Percentiles rank a stretch among this genome's conserved stretches.
Evolutionary conservation across 2,329 filamentous ascomycete genomes (phyloP).

Genomic region (Madurella fahalii): DNA sequence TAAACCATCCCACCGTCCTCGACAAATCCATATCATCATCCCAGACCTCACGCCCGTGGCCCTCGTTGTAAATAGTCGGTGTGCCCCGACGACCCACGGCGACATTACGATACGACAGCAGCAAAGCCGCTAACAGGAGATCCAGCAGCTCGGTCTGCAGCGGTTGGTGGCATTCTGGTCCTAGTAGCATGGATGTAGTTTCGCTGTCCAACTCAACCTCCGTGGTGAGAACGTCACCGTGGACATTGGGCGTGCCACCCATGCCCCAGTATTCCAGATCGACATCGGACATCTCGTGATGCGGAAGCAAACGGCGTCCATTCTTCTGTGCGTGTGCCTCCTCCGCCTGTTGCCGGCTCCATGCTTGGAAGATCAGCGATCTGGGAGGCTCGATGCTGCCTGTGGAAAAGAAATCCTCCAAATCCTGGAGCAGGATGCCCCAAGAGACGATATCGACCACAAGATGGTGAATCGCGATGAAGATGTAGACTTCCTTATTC

Average conservation of each 20-base stretch:
- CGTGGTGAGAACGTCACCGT: conserved; percentile 16
- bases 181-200: conserved; percentile 35
- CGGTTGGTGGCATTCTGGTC: conserved; percentile 27
- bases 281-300: conserved; percentile 9
- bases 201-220: conserved; percentile 15
- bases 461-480: conserved; percentile 34
- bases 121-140: conserved; percentile 34
- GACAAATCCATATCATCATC: conserved; percentile 33
- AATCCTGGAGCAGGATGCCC: conserved; percentile 42
- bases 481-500: conserved; percentile 21
- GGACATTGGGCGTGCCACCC: conserved; percentile 18
- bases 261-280: conserved; percentile 29
- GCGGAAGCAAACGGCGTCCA: conserved; percentile 17
- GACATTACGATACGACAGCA: conserved; percentile 31
- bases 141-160: conserved; percentile 37
- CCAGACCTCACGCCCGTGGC: conserved; percentile 41
- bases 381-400: conserved; percentile 11
- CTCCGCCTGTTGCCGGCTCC: conserved; percentile 34
- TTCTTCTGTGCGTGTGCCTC: conserved; percentile 24
- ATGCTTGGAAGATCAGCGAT: conserved; percentile 35
- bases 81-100: conserved; percentile 30
- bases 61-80: conserved; percentile 38
- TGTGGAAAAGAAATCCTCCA: conserved; percentile 36
- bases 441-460: conserved; percentile 44
- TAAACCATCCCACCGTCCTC: conserved; percentile 44